Percentiles rank a stretch among this genome's conserved stretches.
Evolutionary conservation across 192 early-diverging fungal genomes (phyloP).

Genomic region (Mortierella hygrophila): DNA sequence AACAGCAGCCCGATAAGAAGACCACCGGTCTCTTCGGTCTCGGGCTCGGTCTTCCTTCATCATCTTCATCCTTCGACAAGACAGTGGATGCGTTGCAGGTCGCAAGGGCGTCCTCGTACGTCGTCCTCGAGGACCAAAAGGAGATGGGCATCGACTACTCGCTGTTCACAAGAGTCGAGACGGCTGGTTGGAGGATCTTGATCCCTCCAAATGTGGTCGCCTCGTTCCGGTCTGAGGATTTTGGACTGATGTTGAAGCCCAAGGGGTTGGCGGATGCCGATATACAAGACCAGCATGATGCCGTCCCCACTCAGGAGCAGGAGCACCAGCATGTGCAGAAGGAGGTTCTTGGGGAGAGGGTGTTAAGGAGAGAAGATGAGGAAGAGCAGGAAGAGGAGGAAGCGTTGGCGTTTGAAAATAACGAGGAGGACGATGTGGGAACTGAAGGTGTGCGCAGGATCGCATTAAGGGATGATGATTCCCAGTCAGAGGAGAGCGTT

Average conservation of each 20-base stretch:
- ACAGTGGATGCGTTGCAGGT: slow-evolving; percentile 35
- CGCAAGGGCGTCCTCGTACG: slow-evolving; percentile 39
- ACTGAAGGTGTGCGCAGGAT: slow-evolving; percentile 32
- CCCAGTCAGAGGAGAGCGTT: not conserved
- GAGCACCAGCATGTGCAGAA: not conserved
- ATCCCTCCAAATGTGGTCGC: slow-evolving; percentile 50
- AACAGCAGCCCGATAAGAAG: not conserved
- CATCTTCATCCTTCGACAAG: not conserved
- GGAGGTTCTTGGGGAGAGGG: not conserved
- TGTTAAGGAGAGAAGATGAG: slow-evolving; percentile 2
- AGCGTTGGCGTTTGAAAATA: not conserved
- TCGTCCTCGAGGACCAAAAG: slow-evolving; percentile 40
- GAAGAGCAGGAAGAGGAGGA: not conserved
- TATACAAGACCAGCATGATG: not conserved
- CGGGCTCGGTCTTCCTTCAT: slow-evolving; percentile 10
- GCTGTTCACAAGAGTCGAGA: slow-evolving; percentile 45
- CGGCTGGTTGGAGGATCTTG: slow-evolving; percentile 51
- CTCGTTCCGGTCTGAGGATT: slow-evolving; percentile 47
- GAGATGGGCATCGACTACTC: slow-evolving; percentile 53
- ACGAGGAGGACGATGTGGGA: slow-evolving; percentile 32
- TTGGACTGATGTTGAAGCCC: slow-evolving; percentile 51
- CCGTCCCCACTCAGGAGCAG: no score
- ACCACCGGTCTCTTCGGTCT: slow-evolving; percentile 4
- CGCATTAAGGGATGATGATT: slow-evolving; percentile 29
- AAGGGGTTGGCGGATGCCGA: slow-evolving; percentile 26